Evolutionary conservation across 2,329 filamentous ascomycete species (phyloP).

Genomic region (Tolypocladium endophyticum): DNA sequence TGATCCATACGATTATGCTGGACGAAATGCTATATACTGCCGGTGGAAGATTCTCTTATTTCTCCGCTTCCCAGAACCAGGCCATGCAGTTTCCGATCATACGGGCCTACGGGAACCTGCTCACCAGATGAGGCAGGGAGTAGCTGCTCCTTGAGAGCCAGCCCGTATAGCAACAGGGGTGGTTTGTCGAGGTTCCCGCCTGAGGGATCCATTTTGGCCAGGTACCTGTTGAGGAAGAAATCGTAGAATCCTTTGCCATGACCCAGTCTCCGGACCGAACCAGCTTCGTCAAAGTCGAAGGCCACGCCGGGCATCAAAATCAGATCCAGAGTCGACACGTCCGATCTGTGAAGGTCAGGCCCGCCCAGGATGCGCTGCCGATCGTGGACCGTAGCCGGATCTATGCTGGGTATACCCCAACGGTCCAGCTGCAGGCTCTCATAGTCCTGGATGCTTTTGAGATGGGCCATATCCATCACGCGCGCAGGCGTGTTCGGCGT

Average conservation of each 20-base stretch:
- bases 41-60: slow-evolving; percentile 23
- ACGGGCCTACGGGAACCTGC: slow-evolving; percentile 60
- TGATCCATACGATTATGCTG: too few species aligned
- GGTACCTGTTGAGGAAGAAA: slow-evolving; percentile 72
- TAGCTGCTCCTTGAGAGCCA: slow-evolving; percentile 80
- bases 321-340: slow-evolving; percentile 56
- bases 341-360: slow-evolving; percentile 27
- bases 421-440: slow-evolving; percentile 64
- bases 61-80: slow-evolving; percentile 62
- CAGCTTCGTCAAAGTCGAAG: slow-evolving; percentile 57
- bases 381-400: slow-evolving; percentile 49
- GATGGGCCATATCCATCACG: slow-evolving; percentile 91
- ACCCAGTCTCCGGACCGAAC: slow-evolving; percentile 63
- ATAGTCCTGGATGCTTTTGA: slow-evolving; percentile 67
- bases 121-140: slow-evolving; percentile 47
- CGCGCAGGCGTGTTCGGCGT: slow-evolving; percentile 42
- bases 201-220: slow-evolving; percentile 29
- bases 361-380: slow-evolving; percentile 67
- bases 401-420: slow-evolving; percentile 92
- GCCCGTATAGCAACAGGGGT: slow-evolving; percentile 51
- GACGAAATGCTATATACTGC: neutral
- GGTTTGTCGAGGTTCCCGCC: slow-evolving; percentile 22
- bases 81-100: slow-evolving; percentile 74
- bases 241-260: slow-evolving; percentile 98
- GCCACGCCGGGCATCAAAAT: slow-evolving; percentile 89